A percentile compares a stretch with the other conserved stretches of the same genome.
Conservation (phyloP, 2,329 filamentous ascomycete species). For the Rutstroemia sp. region DNA sequence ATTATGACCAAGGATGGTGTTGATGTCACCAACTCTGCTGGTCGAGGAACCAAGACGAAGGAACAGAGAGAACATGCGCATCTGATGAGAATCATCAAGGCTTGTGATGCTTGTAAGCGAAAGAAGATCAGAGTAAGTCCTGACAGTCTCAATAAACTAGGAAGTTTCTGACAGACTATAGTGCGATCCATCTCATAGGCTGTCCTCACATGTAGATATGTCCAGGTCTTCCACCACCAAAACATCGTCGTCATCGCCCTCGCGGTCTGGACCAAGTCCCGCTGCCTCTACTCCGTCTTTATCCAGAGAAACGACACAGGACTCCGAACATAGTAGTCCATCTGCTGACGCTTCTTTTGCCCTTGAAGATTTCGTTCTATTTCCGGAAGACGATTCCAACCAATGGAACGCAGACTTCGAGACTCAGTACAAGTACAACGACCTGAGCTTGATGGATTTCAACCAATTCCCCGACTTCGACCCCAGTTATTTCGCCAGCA, state of each 20-base stretch:
- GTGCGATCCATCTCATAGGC: conserved; percentile 28
- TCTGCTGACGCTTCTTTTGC: conserved; percentile 13
- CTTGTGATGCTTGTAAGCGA: conserved; percentile 53
- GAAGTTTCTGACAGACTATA: conserved; percentile 12
- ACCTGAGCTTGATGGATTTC: conserved; percentile 23
- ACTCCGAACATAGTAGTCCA: conserved; percentile 13
- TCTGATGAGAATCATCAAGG: conserved; percentile 60
- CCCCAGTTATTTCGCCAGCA: not conserved
- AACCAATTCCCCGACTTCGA: conserved; percentile 14
- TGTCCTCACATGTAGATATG: conserved; percentile 17
- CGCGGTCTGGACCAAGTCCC: conserved; percentile 13
- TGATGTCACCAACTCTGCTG: conserved; percentile 56
- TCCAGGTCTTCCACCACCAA: conserved; percentile 18
- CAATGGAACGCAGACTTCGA: conserved; percentile 18
- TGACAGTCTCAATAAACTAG: not conserved
- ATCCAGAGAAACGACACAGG: conserved; percentile 11
- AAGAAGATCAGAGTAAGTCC: conserved; percentile 49
- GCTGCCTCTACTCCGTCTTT: conserved; percentile 11
- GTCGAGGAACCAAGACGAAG: conserved; percentile 57
- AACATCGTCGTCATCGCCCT: conserved; percentile 13
- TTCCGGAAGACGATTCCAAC: conserved; percentile 19
- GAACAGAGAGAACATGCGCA: conserved; percentile 62
- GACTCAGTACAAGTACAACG: conserved; percentile 15
- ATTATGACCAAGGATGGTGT: conserved; percentile 57
- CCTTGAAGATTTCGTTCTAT: conserved; percentile 27